Base-by-base conservation (phyloP, 768 basidiomycete genomes). In the Podaxis sp. region DNA sequence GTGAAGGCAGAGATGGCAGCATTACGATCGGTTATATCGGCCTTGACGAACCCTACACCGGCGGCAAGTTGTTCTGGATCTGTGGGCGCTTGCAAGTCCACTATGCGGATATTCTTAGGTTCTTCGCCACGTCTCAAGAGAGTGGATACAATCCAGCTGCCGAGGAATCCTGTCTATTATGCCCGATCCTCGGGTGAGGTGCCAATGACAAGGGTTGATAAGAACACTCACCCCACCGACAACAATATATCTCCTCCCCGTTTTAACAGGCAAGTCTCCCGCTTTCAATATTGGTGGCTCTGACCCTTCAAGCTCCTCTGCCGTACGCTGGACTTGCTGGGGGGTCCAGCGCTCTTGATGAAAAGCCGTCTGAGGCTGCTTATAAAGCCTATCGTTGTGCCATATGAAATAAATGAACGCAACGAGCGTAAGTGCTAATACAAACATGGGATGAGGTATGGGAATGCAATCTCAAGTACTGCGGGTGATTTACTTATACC, bases 111-210 rank as follows among this genome's bases (percentile, higher is more conserved):
- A 13, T 40, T 38, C 36, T 24, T 19, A 5, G 54, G 54, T n/a
- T 40, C 54, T 15, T 56, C 54, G n/a, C 54, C 54, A 22, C 54
- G 54, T 3, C n/a, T n/a, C 22, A 56, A 39, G n/a, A 56, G 33
- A 17, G n/a, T 19, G 19, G 54, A 36, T 40, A 56, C 38, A 40
- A 56, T 39, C 36, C 54, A 56, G 19, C 19, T 56, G 7, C 54
- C 54, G 17, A 56, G 33, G 38, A 56, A 56, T 24, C 54, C 54
- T 2, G 54, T 56, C 54, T 56, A 36, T 54, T 36, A 15, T 19
- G 0, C 22, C 9, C 17, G 17, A 22, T 22, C 49, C 22, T 22
- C 49, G 2, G 12, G 24, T n/a, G 24, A 12, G 24, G 33, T 9
- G 33, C 33, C 8, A 33, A 26, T 6, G 19, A 30, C 52, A 22